Conservation (phyloP, 169 alveolate genomes). For the Eimeria maxima region DNA sequence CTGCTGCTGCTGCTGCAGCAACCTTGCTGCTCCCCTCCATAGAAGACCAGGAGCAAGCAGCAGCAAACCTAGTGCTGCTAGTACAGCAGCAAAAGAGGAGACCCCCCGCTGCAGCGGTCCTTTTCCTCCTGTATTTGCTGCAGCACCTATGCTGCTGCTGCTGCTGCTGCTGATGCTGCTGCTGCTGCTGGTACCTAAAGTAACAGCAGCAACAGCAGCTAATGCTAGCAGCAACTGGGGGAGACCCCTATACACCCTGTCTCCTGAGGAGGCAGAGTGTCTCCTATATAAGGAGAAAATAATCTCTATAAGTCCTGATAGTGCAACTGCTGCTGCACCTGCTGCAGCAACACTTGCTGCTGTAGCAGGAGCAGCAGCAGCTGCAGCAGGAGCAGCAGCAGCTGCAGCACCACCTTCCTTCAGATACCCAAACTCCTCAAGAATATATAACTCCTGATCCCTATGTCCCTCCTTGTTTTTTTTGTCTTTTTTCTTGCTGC, state of each 20-base stretch:
- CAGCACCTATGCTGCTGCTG: not conserved
- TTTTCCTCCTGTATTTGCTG: not conserved
- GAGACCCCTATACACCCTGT: not conserved
- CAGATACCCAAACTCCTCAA: no score
- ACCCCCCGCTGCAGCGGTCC: slow-evolving; percentile 1
- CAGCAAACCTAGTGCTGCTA: not conserved
- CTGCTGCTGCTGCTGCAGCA: not conserved
- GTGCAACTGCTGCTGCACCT: not conserved
- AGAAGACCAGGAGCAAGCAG: not conserved
- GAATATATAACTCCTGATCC: no score
- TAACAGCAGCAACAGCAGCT: not conserved
- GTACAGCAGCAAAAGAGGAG: not conserved
- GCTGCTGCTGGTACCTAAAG: not conserved
- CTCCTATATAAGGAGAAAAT: not conserved
- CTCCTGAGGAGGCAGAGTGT: not conserved
- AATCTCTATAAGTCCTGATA: not conserved
- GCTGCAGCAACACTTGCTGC: not conserved
- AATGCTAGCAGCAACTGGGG: not conserved
- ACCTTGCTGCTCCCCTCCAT: not conserved
- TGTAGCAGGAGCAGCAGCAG: not conserved
- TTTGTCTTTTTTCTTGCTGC: no score
- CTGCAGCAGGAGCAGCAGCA: not conserved
- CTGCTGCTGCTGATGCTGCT: not conserved
- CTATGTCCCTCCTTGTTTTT: no score
- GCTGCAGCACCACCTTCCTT: no score